phyloP scores from a whole-genome alignment of 768 basidiomycete genomes.

The Mrakia frigida region DNA sequence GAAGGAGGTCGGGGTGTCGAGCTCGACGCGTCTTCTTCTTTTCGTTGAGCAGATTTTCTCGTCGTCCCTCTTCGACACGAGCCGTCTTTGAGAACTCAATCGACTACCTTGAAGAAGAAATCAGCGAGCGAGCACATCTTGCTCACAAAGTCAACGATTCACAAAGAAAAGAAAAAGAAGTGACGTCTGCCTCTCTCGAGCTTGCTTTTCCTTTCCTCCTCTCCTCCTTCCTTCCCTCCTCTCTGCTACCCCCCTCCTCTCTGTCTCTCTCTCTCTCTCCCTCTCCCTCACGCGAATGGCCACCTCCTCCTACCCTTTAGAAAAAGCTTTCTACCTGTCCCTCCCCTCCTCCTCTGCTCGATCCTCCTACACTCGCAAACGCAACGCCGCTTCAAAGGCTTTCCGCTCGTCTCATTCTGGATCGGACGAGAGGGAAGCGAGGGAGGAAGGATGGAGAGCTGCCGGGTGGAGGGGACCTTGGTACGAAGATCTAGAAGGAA shows the following conservation, averaged over 20 bases:
- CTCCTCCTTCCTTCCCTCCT: neutral
- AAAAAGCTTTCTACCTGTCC: neutral
- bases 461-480: no score
- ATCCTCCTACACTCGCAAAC: neutral
- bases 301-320: neutral
- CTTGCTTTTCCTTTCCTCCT: neutral
- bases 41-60: no score
- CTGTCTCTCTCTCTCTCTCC: neutral
- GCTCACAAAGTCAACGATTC: neutral
- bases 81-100: no score
- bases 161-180: neutral
- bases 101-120: no score
- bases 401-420: neutral
- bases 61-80: no score
- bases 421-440: neutral
- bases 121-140: no score
- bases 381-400: neutral
- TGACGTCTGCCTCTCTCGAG: neutral
- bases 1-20: no score
- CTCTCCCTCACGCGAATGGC: neutral
- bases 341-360: neutral
- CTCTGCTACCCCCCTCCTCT: neutral
- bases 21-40: no score
- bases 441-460: neutral
- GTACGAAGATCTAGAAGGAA: neutral